Base-by-base conservation (phyloP, 2,329 filamentous ascomycete species). In the Colletotrichum neosansevieriae region DNA sequence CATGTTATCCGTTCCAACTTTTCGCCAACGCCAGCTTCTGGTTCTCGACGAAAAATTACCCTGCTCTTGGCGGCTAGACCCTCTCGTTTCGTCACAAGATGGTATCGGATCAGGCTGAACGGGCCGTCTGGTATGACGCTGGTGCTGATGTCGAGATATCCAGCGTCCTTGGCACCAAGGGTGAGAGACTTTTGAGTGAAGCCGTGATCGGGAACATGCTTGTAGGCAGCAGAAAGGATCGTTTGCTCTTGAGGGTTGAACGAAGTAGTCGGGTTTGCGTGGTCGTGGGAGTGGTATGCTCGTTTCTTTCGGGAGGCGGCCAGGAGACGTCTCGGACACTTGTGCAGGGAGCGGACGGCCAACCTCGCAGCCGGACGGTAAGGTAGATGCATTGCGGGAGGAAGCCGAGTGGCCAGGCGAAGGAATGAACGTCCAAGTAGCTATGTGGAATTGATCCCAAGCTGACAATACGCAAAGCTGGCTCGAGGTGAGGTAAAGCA, bases 111-210 rank as follows among this genome's bases (percentile, higher is more conserved):
- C 32, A 99, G 85, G 73, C 92, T 91, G 80, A 97, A 97, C 21
- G 90, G 87, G 7, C 93, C 93, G 47, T 91, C 86, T 1, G 93
- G 90, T 63, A 99, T 89, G 19, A 98, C 83, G 75, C 94, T 94
- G 10, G 92, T 89, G 67, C 93, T 94, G 67, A 95, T 94, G 76
- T 96, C 93, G 59, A 94, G 89, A 78, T 95, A 97, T 50, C 94
- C 94, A 17, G 91, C 89, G 75, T 97, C 94, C 75, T 89, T 89
- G 69, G 93, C 93, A 70, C 95, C 96, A 21, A 92, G 86, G 49
- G 88, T 87, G 10, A 99, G 85, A 0, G 94, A 85, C 19, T 88
- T 84, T 56, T 85, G 82, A 0, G 93, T 93, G 85, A 98, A 99
- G 77, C 96, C 96, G 77, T 94, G 87, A 58, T 86, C 79, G 17